Conservation (phyloP, 208 protist genomes). For the Trypanosoma brucei region DNA sequence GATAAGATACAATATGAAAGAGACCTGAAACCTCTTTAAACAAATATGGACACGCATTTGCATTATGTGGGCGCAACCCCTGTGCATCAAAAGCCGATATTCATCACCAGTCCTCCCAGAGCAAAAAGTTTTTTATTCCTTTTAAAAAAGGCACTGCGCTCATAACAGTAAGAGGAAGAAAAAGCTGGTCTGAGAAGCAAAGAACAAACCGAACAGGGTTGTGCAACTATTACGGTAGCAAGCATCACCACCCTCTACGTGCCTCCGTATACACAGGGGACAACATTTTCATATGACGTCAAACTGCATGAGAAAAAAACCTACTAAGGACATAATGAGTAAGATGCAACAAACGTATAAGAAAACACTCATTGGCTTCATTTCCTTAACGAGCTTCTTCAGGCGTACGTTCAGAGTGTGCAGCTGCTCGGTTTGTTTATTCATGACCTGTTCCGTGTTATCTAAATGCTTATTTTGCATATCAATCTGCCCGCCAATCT, state of each 20-base stretch:
- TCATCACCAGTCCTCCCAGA: no score
- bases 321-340: constrained; percentile 53
- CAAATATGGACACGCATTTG: no score
- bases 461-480: constrained; percentile 68
- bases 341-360: constrained; percentile 54
- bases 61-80: no score
- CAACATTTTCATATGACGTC: constrained; percentile 40
- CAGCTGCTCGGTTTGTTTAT: constrained; percentile 45
- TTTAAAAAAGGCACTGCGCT: no score
- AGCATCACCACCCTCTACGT: no score
- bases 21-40: no score
- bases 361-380: constrained; percentile 57
- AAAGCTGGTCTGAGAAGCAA: no score
- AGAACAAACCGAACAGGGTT: no score
- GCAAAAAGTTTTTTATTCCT: no score
- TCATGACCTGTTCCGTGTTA: constrained; percentile 53
- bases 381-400: constrained; percentile 51
- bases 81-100: no score
- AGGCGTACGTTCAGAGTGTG: constrained; percentile 48
- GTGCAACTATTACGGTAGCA: no score
- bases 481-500: constrained; percentile 61
- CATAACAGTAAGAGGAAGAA: no score
- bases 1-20: constrained; percentile 10
- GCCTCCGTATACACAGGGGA: background rate
- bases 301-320: constrained; percentile 68